Percentiles rank a stretch among this genome's conserved stretches.
These are phyloP conservation scores for Ascoidea asiatica DNA, from an alignment of 805 yeast species.

Conservation along the genomic window DNA sequence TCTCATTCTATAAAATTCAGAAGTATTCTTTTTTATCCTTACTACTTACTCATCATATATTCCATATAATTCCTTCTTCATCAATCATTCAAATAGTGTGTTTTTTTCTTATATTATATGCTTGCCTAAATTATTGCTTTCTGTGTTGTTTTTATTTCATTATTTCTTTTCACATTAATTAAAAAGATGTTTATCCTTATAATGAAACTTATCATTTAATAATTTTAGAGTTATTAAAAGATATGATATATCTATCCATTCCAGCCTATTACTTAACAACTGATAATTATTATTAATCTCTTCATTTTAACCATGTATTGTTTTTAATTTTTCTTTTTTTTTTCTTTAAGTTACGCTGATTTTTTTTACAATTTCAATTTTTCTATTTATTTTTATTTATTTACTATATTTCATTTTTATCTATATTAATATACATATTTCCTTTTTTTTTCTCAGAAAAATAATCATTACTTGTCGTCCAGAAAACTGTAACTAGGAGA, in stretches of 20 bases:
- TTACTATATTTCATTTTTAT: not conserved
- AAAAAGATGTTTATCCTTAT: conserved; percentile 8
- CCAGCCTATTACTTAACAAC: too few relatives aligned
- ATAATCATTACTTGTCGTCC: too few relatives aligned
- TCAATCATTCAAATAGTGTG: too few relatives aligned
- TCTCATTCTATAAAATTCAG: too few relatives aligned
- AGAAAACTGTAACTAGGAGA: too few relatives aligned
- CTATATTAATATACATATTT: not conserved
- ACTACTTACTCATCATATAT: too few relatives aligned
- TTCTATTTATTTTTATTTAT: not conserved
- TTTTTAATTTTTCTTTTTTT: not conserved
- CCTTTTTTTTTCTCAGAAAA: not conserved
- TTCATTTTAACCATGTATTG: not conserved
- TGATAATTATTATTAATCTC: not conserved
- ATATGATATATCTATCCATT: not conserved
- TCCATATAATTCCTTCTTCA: too few relatives aligned
- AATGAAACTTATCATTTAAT: not conserved
- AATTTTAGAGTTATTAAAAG: not conserved
- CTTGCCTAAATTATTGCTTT: too few relatives aligned
- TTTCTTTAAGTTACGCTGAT: not conserved
- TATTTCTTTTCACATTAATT: conserved; percentile 2
- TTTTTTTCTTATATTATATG: too few relatives aligned
- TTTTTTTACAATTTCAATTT: not conserved
- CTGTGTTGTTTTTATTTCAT: not conserved
- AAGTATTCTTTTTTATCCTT: too few relatives aligned